phyloP scores from a whole-genome alignment of 108 stramenopile species.

The Skeletonema grethae region DNA sequence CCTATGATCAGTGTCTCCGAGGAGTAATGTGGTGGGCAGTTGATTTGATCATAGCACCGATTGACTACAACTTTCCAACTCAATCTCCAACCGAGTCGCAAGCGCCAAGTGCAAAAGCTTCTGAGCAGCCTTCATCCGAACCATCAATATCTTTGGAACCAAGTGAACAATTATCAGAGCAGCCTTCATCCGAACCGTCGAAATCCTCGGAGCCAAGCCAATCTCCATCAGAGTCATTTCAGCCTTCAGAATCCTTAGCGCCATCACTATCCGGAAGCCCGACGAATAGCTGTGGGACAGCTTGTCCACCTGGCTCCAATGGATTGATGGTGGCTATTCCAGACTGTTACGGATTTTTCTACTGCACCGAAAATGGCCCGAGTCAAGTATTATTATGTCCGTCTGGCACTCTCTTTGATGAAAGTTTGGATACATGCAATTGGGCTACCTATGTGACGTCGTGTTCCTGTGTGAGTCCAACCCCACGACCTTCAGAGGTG shows the following conservation, averaged over 20 bases:
- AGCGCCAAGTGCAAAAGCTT: background rate
- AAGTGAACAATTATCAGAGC: too few relatives aligned
- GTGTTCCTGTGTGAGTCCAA: constrained; percentile 12
- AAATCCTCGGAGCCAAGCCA: background rate
- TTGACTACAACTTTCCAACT: background rate
- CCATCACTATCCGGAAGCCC: constrained; percentile 7
- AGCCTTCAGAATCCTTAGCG: constrained; percentile 9
- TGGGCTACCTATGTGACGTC: constrained; percentile 10
- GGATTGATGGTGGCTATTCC: constrained; percentile 8
- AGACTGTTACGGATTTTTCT: constrained; percentile 15
- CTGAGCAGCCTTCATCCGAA: too few relatives aligned
- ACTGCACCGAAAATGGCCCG: constrained; percentile 9
- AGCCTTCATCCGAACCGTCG: too few relatives aligned
- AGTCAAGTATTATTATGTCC: constrained; percentile 10
- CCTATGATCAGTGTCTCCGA: constrained; percentile 23
- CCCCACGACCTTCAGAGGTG: background rate
- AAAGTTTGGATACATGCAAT: constrained; percentile 10
- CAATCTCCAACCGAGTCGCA: background rate
- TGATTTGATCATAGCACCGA: constrained; percentile 23
- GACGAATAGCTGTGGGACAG: background rate
- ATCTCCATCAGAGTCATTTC: constrained; percentile 6
- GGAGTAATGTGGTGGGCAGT: constrained; percentile 48
- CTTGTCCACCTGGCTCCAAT: constrained; percentile 2
- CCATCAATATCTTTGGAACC: too few relatives aligned
- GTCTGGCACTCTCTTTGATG: constrained; percentile 12